Conservation (phyloP, 495 filamentous ascomycete species). For the Neurospora sp. region DNA sequence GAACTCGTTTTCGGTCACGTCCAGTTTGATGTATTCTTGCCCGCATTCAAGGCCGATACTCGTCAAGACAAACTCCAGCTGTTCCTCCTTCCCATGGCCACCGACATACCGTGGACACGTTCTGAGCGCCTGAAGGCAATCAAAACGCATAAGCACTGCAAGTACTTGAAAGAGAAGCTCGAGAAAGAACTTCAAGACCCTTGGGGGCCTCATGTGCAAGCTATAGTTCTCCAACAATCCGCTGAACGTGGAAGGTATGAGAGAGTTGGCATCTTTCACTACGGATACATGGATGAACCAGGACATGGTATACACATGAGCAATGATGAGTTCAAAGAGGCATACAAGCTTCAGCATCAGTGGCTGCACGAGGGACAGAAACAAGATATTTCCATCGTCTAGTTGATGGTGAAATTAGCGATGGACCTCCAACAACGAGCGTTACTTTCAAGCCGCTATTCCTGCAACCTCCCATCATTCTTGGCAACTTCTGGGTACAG, state of each 20-base stretch:
- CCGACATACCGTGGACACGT: not conserved
- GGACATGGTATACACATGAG: not conserved
- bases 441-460: not conserved
- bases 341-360: not conserved
- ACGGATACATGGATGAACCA: not conserved
- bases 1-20: not conserved
- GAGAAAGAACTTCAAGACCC: not conserved
- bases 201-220: not conserved
- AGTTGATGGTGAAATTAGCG: not conserved
- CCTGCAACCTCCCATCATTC: not conserved
- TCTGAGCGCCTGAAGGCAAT: not conserved
- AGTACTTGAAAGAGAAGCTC: not conserved
- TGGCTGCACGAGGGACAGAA: not conserved
- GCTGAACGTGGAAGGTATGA: not conserved
- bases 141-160: not conserved
- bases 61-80: not conserved
- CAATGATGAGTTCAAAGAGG: not conserved
- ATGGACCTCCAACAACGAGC: not conserved
- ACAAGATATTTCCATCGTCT: not conserved
- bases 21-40: not conserved
- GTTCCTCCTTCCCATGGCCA: not conserved
- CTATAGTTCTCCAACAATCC: not conserved
- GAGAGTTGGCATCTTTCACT: not conserved
- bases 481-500: conserved; percentile 1
- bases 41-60: not conserved